Evolutionary conservation across 2,329 filamentous ascomycete species (phyloP).

Genomic region (Akanthomyces muscarius): DNA sequence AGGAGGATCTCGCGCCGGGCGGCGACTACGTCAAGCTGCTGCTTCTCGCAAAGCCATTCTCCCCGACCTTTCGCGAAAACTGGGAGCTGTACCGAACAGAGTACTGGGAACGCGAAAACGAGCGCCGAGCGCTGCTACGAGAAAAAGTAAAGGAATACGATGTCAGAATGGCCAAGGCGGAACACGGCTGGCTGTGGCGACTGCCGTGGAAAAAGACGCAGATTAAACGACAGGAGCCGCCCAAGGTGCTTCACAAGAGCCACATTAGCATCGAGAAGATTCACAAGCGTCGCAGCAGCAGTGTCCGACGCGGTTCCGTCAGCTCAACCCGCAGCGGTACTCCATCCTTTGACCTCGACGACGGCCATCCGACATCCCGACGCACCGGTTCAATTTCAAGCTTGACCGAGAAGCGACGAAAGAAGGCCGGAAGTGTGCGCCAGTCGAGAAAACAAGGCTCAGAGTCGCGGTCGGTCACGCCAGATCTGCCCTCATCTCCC

Average conservation of each 20-base stretch:
- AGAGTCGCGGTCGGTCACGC: constrained; percentile 51
- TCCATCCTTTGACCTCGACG: constrained; percentile 43
- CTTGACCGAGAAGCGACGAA: constrained; percentile 48
- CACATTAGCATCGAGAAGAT: constrained; percentile 43
- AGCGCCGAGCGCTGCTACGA: constrained; percentile 71
- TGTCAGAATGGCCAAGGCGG: constrained; percentile 61
- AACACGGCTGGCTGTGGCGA: constrained; percentile 82
- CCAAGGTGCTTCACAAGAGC: constrained; percentile 37
- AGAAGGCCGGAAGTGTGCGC: constrained; percentile 44
- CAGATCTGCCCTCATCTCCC: constrained; percentile 52
- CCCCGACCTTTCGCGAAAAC: constrained; percentile 88
- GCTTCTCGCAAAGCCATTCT: constrained; percentile 90
- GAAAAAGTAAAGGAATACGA: constrained; percentile 66
- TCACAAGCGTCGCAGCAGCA: constrained; percentile 48
- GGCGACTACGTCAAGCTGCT: constrained; percentile 91
- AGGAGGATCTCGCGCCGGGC: constrained; percentile 85
- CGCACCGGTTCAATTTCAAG: constrained; percentile 46
- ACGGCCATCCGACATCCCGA: constrained; percentile 38
- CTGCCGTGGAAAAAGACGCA: constrained; percentile 58
- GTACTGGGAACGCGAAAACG: constrained; percentile 97
- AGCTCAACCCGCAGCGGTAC: constrained; percentile 49
- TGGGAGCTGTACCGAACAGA: constrained; percentile 94
- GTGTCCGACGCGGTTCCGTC: constrained; percentile 48
- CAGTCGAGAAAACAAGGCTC: constrained; percentile 41
- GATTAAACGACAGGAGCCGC: constrained; percentile 31